Evolutionary conservation across 73 alveolate species (phyloP).

Genomic region (Paramecium caudatum): DNA sequence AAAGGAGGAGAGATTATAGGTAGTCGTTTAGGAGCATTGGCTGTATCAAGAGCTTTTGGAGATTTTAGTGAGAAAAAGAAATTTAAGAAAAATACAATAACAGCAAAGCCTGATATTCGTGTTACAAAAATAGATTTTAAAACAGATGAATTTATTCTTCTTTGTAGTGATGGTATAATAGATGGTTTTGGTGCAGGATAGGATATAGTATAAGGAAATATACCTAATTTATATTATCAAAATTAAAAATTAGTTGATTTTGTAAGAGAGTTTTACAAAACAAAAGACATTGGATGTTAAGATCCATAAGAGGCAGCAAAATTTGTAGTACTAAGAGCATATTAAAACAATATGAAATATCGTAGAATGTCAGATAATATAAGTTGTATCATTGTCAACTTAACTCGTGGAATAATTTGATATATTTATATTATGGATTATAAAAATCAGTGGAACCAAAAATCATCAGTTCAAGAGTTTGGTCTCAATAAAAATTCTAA

Average conservation of each 20-base stretch:
- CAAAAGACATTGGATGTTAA: constrained; percentile 74
- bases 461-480: constrained; percentile 46
- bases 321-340: constrained; percentile 81
- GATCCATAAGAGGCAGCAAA: constrained; percentile 85
- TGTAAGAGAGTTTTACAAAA: constrained; percentile 74
- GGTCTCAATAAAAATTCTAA: background rate
- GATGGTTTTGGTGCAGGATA: constrained; percentile 85
- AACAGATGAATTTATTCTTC: constrained; percentile 87
- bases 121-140: constrained; percentile 78
- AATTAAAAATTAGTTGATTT: constrained; percentile 68
- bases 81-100: constrained; percentile 80
- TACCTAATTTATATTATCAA: background rate
- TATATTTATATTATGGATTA: background rate
- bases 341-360: constrained; percentile 82
- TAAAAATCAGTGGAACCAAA: constrained; percentile 34
- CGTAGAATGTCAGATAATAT: constrained; percentile 91
- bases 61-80: constrained; percentile 88
- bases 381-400: constrained; percentile 89
- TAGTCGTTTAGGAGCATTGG: constrained; percentile 90
- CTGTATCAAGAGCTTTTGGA: constrained; percentile 97
- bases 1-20: constrained; percentile 92
- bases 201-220: constrained; percentile 81
- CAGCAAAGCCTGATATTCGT: constrained; percentile 91
- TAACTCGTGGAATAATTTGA: constrained; percentile 62
- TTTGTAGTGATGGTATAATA: constrained; percentile 98